A percentile compares a stretch with the other conserved stretches of the same genome.
phyloP scores from a whole-genome alignment of 768 basidiomycete genomes.

The Termitomyces eurrhizus region DNA sequence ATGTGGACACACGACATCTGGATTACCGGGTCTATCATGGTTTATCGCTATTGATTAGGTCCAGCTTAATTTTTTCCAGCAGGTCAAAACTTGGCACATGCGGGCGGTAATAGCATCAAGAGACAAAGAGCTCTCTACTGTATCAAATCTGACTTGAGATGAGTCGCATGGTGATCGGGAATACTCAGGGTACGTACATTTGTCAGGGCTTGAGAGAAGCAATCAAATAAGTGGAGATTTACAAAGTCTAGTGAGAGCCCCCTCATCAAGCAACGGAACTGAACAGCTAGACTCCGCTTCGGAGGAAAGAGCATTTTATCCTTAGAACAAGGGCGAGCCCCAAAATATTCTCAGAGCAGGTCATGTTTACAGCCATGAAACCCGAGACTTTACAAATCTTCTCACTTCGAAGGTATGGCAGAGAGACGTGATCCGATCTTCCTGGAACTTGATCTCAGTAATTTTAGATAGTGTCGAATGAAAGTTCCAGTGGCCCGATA shows the following conservation, averaged over 20 bases:
- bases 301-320: neutral
- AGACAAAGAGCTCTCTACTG: neutral
- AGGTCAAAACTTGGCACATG: neutral
- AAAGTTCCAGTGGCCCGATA: neutral
- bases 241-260: no score
- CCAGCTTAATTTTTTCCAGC: no score
- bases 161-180: neutral
- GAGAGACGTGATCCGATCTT: neutral
- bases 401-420: neutral
- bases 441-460: neutral
- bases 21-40: neutral
- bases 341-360: neutral
- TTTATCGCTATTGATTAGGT: neutral
- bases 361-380: neutral
- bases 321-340: neutral
- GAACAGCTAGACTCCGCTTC: neutral
- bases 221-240: neutral
- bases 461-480: neutral
- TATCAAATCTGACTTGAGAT: neutral
- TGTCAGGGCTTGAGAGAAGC: no score
- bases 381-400: neutral
- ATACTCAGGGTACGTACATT: neutral
- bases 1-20: neutral
- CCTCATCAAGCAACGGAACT: neutral
- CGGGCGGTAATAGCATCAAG: neutral